phyloP scores from a whole-genome alignment of 495 filamentous ascomycete genomes.

The Aspergillus conjunctus region DNA sequence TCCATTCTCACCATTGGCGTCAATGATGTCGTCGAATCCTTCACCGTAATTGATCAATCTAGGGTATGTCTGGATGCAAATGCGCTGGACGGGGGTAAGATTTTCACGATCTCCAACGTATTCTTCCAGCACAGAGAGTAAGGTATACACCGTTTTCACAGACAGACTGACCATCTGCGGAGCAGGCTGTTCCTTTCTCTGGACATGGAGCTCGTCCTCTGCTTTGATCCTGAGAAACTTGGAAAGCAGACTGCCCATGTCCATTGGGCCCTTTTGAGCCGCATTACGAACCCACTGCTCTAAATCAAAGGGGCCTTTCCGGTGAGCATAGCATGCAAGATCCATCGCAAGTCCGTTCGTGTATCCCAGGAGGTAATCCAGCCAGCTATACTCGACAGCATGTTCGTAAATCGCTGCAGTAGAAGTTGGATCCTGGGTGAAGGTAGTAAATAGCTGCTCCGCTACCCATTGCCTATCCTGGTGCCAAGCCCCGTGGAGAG shows the following conservation, averaged over 20 bases:
- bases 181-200: constrained; percentile 60
- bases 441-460: constrained; percentile 73
- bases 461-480: constrained; percentile 83
- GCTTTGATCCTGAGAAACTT: constrained; percentile 83
- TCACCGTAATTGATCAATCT: constrained; percentile 95
- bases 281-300: constrained; percentile 77
- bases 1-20: constrained; percentile 75
- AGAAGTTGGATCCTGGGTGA: constrained; percentile 71
- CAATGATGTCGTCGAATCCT: constrained; percentile 84
- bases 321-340: constrained; percentile 85
- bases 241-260: constrained; percentile 64
- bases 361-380: constrained; percentile 74
- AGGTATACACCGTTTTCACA: constrained; percentile 79
- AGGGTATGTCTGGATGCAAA: constrained; percentile 91
- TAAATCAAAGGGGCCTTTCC: constrained; percentile 75
- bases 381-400: constrained; percentile 74
- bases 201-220: constrained; percentile 72
- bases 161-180: constrained; percentile 72
- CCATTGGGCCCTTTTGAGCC: constrained; percentile 54
- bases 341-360: constrained; percentile 84
- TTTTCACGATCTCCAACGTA: constrained; percentile 58
- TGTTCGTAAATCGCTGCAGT: constrained; percentile 83
- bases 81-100: constrained; percentile 69
- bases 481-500: constrained; percentile 85
- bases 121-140: constrained; percentile 79